phyloP scores from a whole-genome alignment of 345 rosid genomes.

The Eucalyptus cloeziana region DNA sequence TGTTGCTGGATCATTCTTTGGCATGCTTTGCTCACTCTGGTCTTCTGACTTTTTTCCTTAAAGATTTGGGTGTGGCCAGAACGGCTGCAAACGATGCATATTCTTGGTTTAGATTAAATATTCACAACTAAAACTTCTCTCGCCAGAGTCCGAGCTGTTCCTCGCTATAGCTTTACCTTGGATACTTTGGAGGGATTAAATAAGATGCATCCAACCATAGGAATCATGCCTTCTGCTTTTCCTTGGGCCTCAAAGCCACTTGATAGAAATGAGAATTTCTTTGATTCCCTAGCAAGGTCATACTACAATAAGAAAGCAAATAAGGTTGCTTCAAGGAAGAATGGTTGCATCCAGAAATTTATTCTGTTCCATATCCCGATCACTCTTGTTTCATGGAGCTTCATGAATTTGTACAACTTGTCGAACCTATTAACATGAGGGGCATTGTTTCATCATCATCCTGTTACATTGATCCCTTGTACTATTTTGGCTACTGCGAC shows the following conservation, averaged over 20 bases:
- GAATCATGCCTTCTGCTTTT: conserved; percentile 83
- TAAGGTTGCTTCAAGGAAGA: not conserved
- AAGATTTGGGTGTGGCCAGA: conserved; percentile 96
- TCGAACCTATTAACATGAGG: conserved; percentile 43
- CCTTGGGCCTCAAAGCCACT: conserved; percentile 44
- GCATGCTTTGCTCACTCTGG: not conserved
- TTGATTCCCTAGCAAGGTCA: conserved; percentile 18
- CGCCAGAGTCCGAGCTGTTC: conserved; percentile 73
- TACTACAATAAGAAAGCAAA: conserved; percentile 2
- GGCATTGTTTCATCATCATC: conserved; percentile 65
- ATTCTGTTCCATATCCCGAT: conserved; percentile 55
- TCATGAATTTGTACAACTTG: conserved; percentile 47
- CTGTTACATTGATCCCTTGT: conserved; percentile 47
- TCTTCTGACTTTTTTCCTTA: not conserved
- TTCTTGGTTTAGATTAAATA: conserved; percentile 43
- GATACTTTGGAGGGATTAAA: conserved; percentile 59
- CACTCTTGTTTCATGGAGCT: conserved; percentile 68
- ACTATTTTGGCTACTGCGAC: conserved; percentile 45
- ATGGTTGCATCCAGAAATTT: conserved; percentile 35
- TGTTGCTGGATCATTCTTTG: not conserved
- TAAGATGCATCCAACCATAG: conserved; percentile 47
- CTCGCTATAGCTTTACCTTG: conserved; percentile 63
- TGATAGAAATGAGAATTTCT: conserved; percentile 24
- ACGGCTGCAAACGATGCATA: conserved; percentile 72
- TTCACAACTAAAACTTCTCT: conserved; percentile 64